phyloP scores from a whole-genome alignment of 768 basidiomycete species.

The Mycena crocata region DNA sequence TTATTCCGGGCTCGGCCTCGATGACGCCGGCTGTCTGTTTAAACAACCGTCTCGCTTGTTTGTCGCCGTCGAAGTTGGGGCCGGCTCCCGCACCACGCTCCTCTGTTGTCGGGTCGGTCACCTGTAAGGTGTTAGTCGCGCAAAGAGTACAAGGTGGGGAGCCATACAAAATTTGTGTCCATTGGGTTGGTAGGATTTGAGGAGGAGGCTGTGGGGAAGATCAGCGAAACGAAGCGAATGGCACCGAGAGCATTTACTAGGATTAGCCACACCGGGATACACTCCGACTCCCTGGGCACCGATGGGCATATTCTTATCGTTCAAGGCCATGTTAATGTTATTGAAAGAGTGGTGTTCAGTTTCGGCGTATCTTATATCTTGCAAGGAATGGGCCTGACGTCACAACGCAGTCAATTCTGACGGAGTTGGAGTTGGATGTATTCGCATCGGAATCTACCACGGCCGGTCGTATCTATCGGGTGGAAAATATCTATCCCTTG shows the following conservation, averaged over 20 bases:
- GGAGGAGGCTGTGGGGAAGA: constrained; percentile 57
- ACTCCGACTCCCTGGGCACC: constrained; percentile 48
- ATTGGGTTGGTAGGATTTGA: constrained; percentile 50
- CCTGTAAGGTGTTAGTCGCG: constrained; percentile 39
- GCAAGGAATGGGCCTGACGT: constrained; percentile 23
- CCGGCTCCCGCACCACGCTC: constrained; percentile 55
- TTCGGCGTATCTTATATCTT: background rate
- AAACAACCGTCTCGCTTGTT: constrained; percentile 52
- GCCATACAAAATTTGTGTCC: constrained; percentile 57
- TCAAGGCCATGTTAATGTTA: constrained; percentile 47
- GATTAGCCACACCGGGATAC: constrained; percentile 56
- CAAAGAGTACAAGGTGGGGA: background rate
- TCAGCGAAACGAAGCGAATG: too few relatives aligned
- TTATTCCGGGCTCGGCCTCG: constrained; percentile 66
- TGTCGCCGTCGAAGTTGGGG: constrained; percentile 51
- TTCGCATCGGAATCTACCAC: constrained; percentile 44
- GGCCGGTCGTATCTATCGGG: constrained; percentile 37
- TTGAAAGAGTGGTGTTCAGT: background rate
- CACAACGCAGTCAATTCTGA: constrained; percentile 34
- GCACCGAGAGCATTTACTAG: too few relatives aligned
- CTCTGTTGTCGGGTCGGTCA: constrained; percentile 53
- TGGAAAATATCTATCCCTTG: constrained; percentile 75
- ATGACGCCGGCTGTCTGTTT: constrained; percentile 60
- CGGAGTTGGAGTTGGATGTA: background rate
- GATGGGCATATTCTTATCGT: constrained; percentile 40